Conservation (phyloP, 148 eudicot species). For the Salicornia ramosissima region DNA sequence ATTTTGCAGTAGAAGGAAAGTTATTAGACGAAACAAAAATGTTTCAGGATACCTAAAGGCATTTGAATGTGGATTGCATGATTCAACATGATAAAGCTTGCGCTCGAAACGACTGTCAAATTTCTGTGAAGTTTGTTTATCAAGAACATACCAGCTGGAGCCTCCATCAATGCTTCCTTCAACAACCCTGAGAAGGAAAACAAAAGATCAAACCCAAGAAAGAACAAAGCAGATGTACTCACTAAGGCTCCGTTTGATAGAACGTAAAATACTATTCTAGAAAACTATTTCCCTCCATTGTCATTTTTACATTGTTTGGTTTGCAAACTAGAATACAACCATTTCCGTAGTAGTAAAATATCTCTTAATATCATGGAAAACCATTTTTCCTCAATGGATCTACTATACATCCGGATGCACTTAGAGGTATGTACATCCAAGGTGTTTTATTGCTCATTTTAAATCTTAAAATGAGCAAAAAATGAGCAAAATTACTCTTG, state of each 20-base stretch:
- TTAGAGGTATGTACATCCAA: too few relatives aligned
- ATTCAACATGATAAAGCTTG: slow-evolving; percentile 43
- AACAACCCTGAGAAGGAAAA: slow-evolving; percentile 51
- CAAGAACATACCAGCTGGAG: slow-evolving; percentile 67
- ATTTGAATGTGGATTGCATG: slow-evolving; percentile 42
- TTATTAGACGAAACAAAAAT: not conserved
- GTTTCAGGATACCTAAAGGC: slow-evolving; percentile 55
- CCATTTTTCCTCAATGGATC: too few relatives aligned
- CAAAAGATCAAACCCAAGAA: not conserved
- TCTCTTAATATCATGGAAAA: too few relatives aligned
- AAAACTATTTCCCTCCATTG: too few relatives aligned
- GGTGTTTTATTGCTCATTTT: too few relatives aligned
- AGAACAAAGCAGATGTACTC: not conserved
- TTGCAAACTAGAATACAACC: too few relatives aligned
- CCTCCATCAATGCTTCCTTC: slow-evolving; percentile 90
- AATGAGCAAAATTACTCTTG: too few relatives aligned
- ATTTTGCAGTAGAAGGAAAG: not conserved
- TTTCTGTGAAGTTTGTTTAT: slow-evolving; percentile 58
- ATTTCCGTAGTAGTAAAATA: too few relatives aligned
- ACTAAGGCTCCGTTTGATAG: not conserved
- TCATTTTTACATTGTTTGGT: too few relatives aligned
- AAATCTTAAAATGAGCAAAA: too few relatives aligned
- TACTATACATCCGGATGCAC: too few relatives aligned
- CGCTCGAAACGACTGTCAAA: slow-evolving; percentile 71
- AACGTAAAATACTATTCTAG: too few relatives aligned